Conservation (phyloP, 148 eudicot species). For the Camellia japonica region DNA sequence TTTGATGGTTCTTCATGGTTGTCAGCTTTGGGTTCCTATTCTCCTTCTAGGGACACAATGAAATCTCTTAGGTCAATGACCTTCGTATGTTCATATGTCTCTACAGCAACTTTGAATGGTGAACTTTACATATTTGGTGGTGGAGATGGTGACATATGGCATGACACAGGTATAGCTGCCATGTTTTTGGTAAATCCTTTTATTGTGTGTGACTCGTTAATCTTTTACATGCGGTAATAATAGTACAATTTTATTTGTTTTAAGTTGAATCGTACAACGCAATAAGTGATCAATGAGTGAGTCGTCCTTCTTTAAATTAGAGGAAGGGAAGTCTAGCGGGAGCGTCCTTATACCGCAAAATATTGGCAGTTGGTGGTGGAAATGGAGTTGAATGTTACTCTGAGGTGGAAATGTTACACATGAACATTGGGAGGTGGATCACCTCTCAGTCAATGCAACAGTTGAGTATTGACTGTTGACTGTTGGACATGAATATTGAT, state of each 20-base stretch:
- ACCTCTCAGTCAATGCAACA: conserved; percentile 49
- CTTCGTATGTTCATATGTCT: conserved; percentile 39
- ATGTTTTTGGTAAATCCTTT: neutral
- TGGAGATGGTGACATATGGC: conserved; percentile 42
- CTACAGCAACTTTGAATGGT: conserved; percentile 46
- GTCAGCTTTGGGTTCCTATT: conserved; percentile 41
- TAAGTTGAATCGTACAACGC: conserved; percentile 71
- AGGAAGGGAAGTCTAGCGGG: conserved; percentile 60
- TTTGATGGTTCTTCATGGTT: conserved; percentile 64
- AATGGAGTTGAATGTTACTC: conserved; percentile 50
- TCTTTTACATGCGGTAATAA: neutral
- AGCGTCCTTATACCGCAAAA: conserved; percentile 36
- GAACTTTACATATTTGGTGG: conserved; percentile 67
- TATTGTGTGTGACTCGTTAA: neutral
- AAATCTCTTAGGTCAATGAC: conserved; percentile 48
- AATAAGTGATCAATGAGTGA: conserved; percentile 44
- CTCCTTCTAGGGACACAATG: conserved; percentile 40
- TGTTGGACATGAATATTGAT: conserved; percentile 9
- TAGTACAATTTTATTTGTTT: conserved; percentile 6
- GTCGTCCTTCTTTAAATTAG: conserved; percentile 49
- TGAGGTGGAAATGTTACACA: conserved; percentile 66
- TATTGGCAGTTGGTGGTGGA: conserved; percentile 76
- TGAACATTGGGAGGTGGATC: conserved; percentile 59
- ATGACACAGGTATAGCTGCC: conserved; percentile 51
- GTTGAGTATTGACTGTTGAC: conserved; percentile 38